phyloP scores from a whole-genome alignment of 805 yeast genomes.

The Barnettozyma botsteinii region DNA sequence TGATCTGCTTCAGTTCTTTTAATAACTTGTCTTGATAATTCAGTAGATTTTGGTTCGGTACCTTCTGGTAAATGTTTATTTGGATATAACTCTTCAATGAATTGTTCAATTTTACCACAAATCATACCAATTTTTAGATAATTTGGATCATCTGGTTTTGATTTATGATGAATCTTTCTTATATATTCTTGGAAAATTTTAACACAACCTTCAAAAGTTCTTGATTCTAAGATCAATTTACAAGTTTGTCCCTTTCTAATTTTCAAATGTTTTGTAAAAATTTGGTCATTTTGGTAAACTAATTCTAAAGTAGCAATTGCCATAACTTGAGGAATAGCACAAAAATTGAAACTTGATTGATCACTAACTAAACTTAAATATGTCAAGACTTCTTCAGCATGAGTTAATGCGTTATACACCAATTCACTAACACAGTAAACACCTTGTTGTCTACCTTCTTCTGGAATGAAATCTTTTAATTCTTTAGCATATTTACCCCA shows the following conservation, averaged over 20 bases:
- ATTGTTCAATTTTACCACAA: slow-evolving; percentile 86
- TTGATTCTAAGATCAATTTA: slow-evolving; percentile 62
- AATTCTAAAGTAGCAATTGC: slow-evolving; percentile 91
- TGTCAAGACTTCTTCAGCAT: slow-evolving; percentile 68
- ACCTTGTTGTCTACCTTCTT: slow-evolving; percentile 47
- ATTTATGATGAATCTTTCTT: slow-evolving; percentile 70
- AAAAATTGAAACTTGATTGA: slow-evolving; percentile 79
- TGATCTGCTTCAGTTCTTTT: slow-evolving; percentile 40
- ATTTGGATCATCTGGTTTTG: slow-evolving; percentile 79
- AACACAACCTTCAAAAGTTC: slow-evolving; percentile 71
- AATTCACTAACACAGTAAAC: slow-evolving; percentile 75
- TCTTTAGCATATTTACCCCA: slow-evolving; percentile 77
- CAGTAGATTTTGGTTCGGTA: slow-evolving; percentile 35
- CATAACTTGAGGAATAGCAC: slow-evolving; percentile 99
- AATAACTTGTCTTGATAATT: slow-evolving; percentile 33
- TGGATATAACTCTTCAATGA: slow-evolving; percentile 74
- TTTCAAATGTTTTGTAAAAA: slow-evolving; percentile 70
- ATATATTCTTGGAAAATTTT: slow-evolving; percentile 71
- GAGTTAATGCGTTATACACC: slow-evolving; percentile 71
- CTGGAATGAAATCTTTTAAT: slow-evolving; percentile 52
- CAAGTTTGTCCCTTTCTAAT: slow-evolving; percentile 88
- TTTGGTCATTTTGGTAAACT: slow-evolving; percentile 73
- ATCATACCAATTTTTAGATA: slow-evolving; percentile 76
- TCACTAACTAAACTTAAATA: slow-evolving; percentile 76
- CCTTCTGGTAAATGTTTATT: slow-evolving; percentile 48